Conservation (phyloP, 139 green algal genomes). For the Tetradesmus lagerheimii region DNA sequence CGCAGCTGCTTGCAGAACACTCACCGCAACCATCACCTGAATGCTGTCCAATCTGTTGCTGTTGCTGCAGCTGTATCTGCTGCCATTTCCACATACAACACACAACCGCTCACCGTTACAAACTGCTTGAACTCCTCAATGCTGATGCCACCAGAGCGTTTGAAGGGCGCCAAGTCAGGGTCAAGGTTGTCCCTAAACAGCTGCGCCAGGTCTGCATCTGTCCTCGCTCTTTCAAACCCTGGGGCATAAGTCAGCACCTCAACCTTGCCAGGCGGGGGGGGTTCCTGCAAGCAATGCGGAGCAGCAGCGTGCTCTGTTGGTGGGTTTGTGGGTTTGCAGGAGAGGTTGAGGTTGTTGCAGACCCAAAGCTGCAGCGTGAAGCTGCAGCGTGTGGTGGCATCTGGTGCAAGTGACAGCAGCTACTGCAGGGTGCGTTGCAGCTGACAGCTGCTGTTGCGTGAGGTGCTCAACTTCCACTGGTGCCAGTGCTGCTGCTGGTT, state of each 20-base stretch:
- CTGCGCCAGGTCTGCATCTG: slow-evolving; percentile 40
- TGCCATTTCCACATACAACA: no score
- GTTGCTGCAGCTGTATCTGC: neutral
- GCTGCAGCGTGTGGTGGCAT: no score
- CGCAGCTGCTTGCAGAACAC: neutral
- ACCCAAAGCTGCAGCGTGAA: neutral
- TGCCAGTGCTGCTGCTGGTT: neutral
- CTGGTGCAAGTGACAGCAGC: no score
- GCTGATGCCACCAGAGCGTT: slow-evolving; percentile 7
- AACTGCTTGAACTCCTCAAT: slow-evolving; percentile 31
- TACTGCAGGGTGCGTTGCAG: neutral
- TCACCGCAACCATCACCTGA: no score
- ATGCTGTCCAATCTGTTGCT: no score
- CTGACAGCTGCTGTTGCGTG: neutral
- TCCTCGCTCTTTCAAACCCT: slow-evolving; percentile 36
- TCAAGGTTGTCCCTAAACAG: slow-evolving; percentile 49
- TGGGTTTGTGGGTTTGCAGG: neutral
- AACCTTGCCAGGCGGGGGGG: slow-evolving; percentile 26
- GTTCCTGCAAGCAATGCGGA: slow-evolving; percentile 19
- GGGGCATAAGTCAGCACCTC: slow-evolving; percentile 28
- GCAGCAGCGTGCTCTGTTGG: neutral
- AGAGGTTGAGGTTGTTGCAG: neutral
- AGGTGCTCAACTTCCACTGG: neutral
- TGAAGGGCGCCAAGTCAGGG: slow-evolving; percentile 43
- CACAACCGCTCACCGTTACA: slow-evolving; percentile 12